Conservation (phyloP, 768 basidiomycete species). For the Boletus eberwhitei region DNA sequence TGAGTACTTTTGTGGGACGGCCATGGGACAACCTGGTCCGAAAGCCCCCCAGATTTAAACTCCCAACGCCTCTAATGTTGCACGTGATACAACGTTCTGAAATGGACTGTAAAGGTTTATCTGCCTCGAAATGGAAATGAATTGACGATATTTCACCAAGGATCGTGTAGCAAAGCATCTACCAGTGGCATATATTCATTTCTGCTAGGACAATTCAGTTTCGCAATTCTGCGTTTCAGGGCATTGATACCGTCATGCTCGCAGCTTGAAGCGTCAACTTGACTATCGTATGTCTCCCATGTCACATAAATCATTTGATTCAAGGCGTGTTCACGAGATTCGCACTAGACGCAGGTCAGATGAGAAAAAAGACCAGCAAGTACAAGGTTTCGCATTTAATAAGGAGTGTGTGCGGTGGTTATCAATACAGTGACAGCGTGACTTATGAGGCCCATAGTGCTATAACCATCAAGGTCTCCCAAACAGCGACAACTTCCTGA, state of each 20-base stretch:
- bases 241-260: too few relatives aligned
- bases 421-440: neutral
- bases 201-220: neutral
- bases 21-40: too few relatives aligned
- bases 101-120: neutral
- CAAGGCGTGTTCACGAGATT: neutral
- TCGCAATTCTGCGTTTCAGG: neutral
- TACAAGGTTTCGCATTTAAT: slow-evolving; percentile 7
- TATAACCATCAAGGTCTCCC: slow-evolving; percentile 4
- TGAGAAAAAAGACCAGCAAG: neutral
- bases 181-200: neutral
- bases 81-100: too few relatives aligned
- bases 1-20: too few relatives aligned
- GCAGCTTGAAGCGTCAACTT: too few relatives aligned
- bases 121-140: slow-evolving; percentile 1
- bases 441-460: neutral
- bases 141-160: too few relatives aligned
- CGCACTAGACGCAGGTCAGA: neutral
- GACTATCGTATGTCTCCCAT: too few relatives aligned
- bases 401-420: slow-evolving; percentile 6
- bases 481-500: slow-evolving; percentile 4
- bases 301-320: neutral
- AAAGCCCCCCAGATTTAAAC: too few relatives aligned
- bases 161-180: too few relatives aligned
- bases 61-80: too few relatives aligned